Percentiles rank a stretch among this genome's conserved stretches.
These are phyloP conservation scores for Didymella exigua DNA, from an alignment of 2,329 filamentous ascomycete genomes.

Conservation along the genomic window DNA sequence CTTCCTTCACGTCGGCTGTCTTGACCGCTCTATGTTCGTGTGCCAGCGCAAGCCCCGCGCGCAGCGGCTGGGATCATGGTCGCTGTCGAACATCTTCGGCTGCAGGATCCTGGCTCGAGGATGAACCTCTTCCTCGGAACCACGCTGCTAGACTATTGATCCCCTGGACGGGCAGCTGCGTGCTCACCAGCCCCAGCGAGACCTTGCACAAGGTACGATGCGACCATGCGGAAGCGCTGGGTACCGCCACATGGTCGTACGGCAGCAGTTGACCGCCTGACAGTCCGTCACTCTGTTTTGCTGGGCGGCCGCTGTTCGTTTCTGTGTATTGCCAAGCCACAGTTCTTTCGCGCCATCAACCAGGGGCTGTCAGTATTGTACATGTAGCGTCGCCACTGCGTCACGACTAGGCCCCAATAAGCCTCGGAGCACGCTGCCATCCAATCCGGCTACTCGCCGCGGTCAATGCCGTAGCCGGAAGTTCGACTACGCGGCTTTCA, in stretches of 20 bases:
- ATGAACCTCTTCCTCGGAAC: slow-evolving; percentile 34
- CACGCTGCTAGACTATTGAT: slow-evolving; percentile 20
- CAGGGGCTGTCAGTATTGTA: slow-evolving; percentile 43
- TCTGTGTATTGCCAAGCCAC: slow-evolving; percentile 27
- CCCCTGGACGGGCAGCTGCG: slow-evolving; percentile 20
- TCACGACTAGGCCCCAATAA: slow-evolving; percentile 13
- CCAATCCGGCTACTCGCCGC: slow-evolving; percentile 5
- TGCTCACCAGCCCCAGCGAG: slow-evolving; percentile 16
- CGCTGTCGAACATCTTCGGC: slow-evolving; percentile 31
- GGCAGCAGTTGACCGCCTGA: slow-evolving; percentile 40
- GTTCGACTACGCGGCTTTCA: slow-evolving; percentile 4
- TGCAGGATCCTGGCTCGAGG: slow-evolving; percentile 27
- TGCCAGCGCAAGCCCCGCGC: slow-evolving; percentile 22
- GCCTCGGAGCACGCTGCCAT: slow-evolving; percentile 19
- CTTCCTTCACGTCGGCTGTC: slow-evolving; percentile 8
- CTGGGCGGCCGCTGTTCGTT: slow-evolving; percentile 26
- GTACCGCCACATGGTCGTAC: slow-evolving; percentile 30
- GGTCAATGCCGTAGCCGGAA: slow-evolving; percentile 13
- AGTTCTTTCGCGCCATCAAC: slow-evolving; percentile 26
- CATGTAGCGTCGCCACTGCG: slow-evolving; percentile 35
- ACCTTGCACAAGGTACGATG: slow-evolving; percentile 33
- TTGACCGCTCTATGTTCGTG: slow-evolving; percentile 26
- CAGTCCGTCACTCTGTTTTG: slow-evolving; percentile 35
- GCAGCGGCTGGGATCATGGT: slow-evolving; percentile 25
- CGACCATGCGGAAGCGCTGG: slow-evolving; percentile 29